Evolutionary conservation across 352 stramenopile genomes (phyloP).

Genomic region (Phytophthora colocasiae): DNA sequence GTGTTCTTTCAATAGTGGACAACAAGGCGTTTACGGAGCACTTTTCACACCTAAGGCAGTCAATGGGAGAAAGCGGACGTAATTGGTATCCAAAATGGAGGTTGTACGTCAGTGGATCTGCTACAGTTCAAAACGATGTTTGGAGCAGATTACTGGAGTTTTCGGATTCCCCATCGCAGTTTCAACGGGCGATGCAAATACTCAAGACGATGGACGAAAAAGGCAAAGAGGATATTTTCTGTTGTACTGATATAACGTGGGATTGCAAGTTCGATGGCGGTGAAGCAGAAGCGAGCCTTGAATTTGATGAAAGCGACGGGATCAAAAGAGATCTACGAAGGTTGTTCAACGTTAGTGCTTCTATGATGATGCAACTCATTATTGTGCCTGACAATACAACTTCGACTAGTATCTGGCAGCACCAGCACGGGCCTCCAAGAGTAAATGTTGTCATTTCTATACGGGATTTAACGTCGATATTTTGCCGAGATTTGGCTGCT

Average conservation of each 20-base stretch:
- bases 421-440: not conserved
- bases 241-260: not conserved
- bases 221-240: not conserved
- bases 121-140: not conserved
- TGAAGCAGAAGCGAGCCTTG: not conserved
- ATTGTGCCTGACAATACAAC: not conserved
- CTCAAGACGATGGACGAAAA: not conserved
- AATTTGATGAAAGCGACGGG: not conserved
- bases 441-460: not conserved
- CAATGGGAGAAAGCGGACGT: not conserved
- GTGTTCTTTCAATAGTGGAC: not conserved
- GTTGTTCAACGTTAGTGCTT: not conserved
- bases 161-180: not conserved
- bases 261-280: not conserved
- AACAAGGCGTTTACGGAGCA: not conserved
- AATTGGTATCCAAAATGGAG: not conserved
- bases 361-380: not conserved
- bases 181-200: not conserved
- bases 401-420: no score
- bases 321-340: no score
- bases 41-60: not conserved
- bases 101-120: not conserved
- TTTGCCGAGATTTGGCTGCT: not conserved
- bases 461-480: not conserved
- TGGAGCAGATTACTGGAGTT: not conserved